phyloP scores from a whole-genome alignment of 163 green algal genomes.

The Volvox carteri region DNA sequence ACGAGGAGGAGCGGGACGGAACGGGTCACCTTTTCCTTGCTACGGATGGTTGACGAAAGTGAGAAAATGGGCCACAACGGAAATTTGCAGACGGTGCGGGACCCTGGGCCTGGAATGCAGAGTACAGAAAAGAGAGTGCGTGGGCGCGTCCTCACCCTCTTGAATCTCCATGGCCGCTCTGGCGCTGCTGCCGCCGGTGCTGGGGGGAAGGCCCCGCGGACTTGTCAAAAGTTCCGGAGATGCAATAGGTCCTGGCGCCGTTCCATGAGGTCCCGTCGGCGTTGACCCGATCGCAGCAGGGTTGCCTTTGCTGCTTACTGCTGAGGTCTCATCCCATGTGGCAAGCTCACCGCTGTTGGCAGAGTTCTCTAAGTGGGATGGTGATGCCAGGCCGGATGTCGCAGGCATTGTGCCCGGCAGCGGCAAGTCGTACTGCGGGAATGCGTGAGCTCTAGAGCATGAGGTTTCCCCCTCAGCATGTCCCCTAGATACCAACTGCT shows the following conservation, averaged over 20 bases:
- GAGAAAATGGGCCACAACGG: no score
- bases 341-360: neutral
- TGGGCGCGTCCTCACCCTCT: conserved; percentile 31
- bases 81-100: no score
- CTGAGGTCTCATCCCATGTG: neutral
- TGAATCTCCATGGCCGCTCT: conserved; percentile 47
- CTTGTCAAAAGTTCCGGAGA: neutral
- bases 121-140: no score
- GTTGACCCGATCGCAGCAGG: neutral
- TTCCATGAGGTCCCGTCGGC: neutral
- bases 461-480: neutral
- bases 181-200: neutral
- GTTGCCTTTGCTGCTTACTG: neutral
- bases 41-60: no score
- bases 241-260: neutral
- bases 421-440: neutral
- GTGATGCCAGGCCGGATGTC: neutral
- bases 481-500: conserved; percentile 12
- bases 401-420: conserved; percentile 19
- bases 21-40: no score
- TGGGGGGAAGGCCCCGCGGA: neutral
- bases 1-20: no score
- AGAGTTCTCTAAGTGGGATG: neutral
- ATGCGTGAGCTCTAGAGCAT: neutral
- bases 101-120: no score